phyloP scores from a whole-genome alignment of 208 protist genomes.

The Trypanosoma platydactyli region DNA sequence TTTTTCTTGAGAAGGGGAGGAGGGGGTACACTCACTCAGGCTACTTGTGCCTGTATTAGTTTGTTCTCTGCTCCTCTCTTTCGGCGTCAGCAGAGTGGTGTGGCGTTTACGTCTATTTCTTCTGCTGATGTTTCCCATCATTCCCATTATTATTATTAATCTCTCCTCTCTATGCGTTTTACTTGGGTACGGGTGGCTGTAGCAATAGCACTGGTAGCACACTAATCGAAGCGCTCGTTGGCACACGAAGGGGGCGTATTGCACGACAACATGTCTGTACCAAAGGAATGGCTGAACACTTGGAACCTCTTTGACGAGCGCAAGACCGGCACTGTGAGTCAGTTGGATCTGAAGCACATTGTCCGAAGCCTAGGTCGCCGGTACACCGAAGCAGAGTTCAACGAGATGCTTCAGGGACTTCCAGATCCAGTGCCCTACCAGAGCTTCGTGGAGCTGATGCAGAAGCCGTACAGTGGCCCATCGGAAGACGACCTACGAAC shows the following conservation, averaged over 20 bases:
- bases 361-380: slow-evolving; percentile 83
- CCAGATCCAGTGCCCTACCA: slow-evolving; percentile 66
- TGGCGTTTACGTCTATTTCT: too few species aligned
- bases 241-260: slow-evolving; percentile 4
- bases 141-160: too few species aligned
- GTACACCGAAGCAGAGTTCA: slow-evolving; percentile 90
- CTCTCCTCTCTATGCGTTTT: too few species aligned
- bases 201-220: too few species aligned
- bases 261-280: slow-evolving; percentile 28
- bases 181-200: too few species aligned
- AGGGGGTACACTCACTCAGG: too few species aligned
- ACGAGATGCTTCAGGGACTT: slow-evolving; percentile 59
- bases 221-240: not conserved
- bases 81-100: too few species aligned
- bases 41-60: too few species aligned
- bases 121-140: too few species aligned
- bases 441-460: slow-evolving; percentile 81
- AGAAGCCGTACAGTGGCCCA: slow-evolving; percentile 83
- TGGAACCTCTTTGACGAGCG: slow-evolving; percentile 91
- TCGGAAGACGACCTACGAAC: slow-evolving; percentile 85
- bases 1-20: too few species aligned
- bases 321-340: slow-evolving; percentile 59
- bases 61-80: too few species aligned
- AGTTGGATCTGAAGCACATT: slow-evolving; percentile 87
- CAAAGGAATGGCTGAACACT: slow-evolving; percentile 83